Evolutionary conservation across 495 filamentous ascomycete species (phyloP), one percentile per base, ranked within the genome.

Genomic region (Monascus purpureus): DNA sequence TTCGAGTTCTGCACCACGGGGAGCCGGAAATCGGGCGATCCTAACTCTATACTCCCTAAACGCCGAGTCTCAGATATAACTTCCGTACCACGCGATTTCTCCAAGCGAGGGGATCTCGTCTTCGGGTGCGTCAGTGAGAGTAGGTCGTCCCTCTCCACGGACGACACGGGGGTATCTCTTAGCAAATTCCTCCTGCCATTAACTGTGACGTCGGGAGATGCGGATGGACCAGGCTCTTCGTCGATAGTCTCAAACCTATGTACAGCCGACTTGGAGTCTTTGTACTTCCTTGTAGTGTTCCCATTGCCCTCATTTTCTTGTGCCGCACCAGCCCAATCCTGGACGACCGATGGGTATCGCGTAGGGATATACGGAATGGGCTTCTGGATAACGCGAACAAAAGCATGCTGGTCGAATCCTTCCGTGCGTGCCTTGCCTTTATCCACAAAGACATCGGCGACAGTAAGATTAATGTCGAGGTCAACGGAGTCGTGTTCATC

Each of bases 401-500:
- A 47, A 2, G 45, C 53, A 8, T 37, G 41, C 40, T 64, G 60
- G 37, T 64, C 60, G 29, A 40, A 42, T 6, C 50, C 52, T 29
- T 61, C 53, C 7, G 31, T 17, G 4, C 37, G 45, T 7, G 47
- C 54, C 23, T 52, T 57, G 0, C 56, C 60, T 12, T 36, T 40
- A 14, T 64, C 47, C 3, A 64, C 51, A 22, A 53, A 64, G 2
- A 62, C 52, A 33, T 59, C 51, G 1, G 52, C 51, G 5, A 62
- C 57, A 0, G 54, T 51, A 40, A 55, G 35, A 2, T 53, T 47
- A n/a, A 43, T 22, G 31, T 49, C 44, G 13, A 62, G 52, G 24
- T 56, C 47, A 17, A 52, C 42, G 2, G 35, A 13, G 7, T 54
- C 50, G 28, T 55, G 47, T 0, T 44, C 42, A 36, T 55, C 50